Percentiles rank a stretch among this genome's conserved stretches.
phyloP scores from a whole-genome alignment of 768 basidiomycete species.

The Candolleomyces efflorescens region DNA sequence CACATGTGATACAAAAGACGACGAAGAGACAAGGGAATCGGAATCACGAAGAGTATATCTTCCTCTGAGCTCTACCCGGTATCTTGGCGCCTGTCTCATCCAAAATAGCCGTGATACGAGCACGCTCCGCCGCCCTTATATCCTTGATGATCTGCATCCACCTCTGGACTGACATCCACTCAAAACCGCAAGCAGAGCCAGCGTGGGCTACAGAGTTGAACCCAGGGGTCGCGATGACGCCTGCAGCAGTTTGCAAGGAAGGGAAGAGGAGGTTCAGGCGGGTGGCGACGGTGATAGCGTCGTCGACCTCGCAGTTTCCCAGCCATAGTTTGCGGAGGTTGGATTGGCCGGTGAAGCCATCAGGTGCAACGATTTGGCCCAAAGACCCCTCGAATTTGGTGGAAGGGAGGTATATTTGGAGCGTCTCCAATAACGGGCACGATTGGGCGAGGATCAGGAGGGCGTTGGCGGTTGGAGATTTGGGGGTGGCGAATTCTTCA shows the following conservation, averaged over 20 bases:
- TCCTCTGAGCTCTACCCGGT: not conserved
- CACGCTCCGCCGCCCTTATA: not conserved
- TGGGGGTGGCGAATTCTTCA: not conserved
- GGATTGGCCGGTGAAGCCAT: not conserved
- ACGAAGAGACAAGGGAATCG: too few species aligned
- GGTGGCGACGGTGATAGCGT: not conserved
- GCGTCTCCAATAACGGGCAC: not conserved
- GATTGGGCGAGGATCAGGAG: not conserved
- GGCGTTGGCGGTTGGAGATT: not conserved
- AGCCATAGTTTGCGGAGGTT: not conserved
- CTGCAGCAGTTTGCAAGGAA: not conserved
- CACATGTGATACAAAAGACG: too few species aligned
- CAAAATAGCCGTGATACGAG: not conserved
- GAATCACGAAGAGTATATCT: not conserved
- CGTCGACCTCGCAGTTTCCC: not conserved
- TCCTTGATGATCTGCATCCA: not conserved
- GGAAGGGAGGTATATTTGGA: constrained; percentile 2
- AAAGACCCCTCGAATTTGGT: not conserved
- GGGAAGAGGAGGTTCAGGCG: not conserved
- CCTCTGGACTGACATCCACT: constrained; percentile 1
- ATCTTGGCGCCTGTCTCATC: not conserved
- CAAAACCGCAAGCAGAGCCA: not conserved
- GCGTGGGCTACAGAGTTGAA: not conserved
- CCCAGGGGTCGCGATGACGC: not conserved
- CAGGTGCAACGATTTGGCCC: not conserved